Conservation (phyloP, 257 asterid genomes). For the Echites panduratus region DNA sequence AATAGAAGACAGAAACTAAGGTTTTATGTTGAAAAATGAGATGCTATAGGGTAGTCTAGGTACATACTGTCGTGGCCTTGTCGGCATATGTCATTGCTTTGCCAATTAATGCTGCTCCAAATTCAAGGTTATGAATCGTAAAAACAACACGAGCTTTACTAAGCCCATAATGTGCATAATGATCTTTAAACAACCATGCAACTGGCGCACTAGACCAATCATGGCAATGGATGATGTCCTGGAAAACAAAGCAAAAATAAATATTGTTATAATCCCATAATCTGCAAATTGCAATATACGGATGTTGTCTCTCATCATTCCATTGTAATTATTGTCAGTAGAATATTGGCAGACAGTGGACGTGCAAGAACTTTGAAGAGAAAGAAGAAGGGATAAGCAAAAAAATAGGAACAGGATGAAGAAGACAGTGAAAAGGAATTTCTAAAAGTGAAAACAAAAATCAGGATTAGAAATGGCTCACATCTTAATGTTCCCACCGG, state of each 20-base stretch:
- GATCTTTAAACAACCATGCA: conserved; percentile 90
- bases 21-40: conserved; percentile 9
- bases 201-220: conserved; percentile 99
- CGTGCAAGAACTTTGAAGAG: neutral
- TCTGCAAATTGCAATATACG: neutral
- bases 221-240: conserved; percentile 97
- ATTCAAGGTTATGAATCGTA: conserved; percentile 97
- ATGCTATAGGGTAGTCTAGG: conserved; percentile 5
- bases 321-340: neutral
- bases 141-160: conserved; percentile 85
- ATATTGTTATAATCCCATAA: neutral
- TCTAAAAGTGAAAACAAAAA: neutral
- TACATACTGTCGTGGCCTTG: conserved; percentile 89
- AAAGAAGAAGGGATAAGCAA: neutral
- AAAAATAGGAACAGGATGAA: neutral
- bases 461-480: neutral
- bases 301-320: neutral
- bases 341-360: neutral
- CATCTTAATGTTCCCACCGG: neutral
- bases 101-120: conserved; percentile 68
- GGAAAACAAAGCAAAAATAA: conserved; percentile 22
- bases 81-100: conserved; percentile 75
- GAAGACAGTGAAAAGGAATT: neutral
- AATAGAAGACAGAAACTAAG: conserved; percentile 1
- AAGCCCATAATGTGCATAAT: conserved; percentile 75